Evolutionary conservation across 2,329 filamentous ascomycete species (phyloP).

Genomic region (Aspergillus viridinutans): DNA sequence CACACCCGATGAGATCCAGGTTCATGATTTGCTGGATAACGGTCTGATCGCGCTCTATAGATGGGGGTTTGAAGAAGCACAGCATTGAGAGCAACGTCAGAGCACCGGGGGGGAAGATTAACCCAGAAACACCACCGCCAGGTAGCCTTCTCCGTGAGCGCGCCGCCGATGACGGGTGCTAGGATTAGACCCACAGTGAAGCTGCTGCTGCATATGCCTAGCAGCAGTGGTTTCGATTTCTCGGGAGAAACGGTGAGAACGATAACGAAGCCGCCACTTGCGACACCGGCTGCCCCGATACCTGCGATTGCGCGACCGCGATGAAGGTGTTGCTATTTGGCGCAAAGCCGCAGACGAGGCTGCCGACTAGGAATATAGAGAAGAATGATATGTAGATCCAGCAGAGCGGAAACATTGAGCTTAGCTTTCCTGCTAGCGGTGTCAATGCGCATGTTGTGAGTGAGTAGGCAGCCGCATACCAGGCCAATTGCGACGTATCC

Average conservation of each 20-base stretch:
- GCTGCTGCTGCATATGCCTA: slow-evolving; percentile 3
- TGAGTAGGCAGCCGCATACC: slow-evolving; percentile 8
- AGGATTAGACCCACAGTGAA: slow-evolving; percentile 6
- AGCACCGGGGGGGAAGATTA: slow-evolving; percentile 11
- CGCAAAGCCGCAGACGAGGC: no score
- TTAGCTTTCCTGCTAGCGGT: slow-evolving; percentile 9
- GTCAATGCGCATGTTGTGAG: slow-evolving; percentile 8
- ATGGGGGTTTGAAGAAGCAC: slow-evolving; percentile 8
- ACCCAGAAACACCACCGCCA: slow-evolving; percentile 9
- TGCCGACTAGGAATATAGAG: no score
- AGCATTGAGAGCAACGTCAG: slow-evolving; percentile 7
- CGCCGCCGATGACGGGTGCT: slow-evolving; percentile 7
- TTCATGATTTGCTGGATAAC: slow-evolving; percentile 5
- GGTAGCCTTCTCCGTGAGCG: slow-evolving; percentile 1
- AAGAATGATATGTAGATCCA: no score
- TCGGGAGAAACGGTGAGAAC: background rate
- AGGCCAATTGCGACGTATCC: slow-evolving; percentile 4
- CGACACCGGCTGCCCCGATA: slow-evolving; percentile 7
- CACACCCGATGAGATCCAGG: slow-evolving; percentile 21
- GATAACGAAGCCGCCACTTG: slow-evolving; percentile 5
- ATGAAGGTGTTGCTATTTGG: no score
- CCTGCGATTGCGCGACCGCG: no score
- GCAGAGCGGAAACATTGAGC: background rate
- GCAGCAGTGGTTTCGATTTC: background rate
- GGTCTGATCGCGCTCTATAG: background rate